Evolutionary conservation across 495 filamentous ascomycete species (phyloP).

Genomic region (Daldinia vernicosa): DNA sequence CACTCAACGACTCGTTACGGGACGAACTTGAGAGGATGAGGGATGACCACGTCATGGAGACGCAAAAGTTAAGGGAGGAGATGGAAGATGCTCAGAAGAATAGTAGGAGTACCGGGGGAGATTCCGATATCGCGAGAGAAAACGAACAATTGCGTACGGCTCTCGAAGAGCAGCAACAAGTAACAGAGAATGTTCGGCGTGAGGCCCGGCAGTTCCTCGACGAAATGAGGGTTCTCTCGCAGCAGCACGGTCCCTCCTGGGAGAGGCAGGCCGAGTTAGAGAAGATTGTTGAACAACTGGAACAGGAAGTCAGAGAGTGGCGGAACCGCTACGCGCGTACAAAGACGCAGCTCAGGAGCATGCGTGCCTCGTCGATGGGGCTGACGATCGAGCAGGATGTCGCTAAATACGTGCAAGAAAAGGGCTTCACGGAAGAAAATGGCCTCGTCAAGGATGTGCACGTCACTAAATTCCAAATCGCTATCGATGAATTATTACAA

Average conservation of each 20-base stretch:
- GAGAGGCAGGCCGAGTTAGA: constrained; percentile 83
- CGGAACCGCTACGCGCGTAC: constrained; percentile 85
- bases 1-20: constrained; percentile 77
- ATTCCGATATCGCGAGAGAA: constrained; percentile 72
- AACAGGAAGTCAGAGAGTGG: constrained; percentile 87
- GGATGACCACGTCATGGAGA: constrained; percentile 69
- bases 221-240: constrained; percentile 88
- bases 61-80: constrained; percentile 70
- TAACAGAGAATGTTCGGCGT: constrained; percentile 88
- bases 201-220: constrained; percentile 85
- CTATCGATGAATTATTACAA: constrained; percentile 91
- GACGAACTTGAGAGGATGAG: constrained; percentile 78
- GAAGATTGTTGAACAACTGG: constrained; percentile 74
- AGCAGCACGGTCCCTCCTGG: constrained; percentile 77
- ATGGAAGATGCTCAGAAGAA: constrained; percentile 63
- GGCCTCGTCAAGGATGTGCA: constrained; percentile 90
- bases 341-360: constrained; percentile 83
- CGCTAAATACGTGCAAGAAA: constrained; percentile 69
- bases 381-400: constrained; percentile 73
- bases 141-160: constrained; percentile 76
- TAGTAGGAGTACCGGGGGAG: constrained; percentile 45
- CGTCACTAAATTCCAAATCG: constrained; percentile 93
- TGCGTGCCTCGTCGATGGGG: constrained; percentile 82
- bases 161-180: constrained; percentile 75
- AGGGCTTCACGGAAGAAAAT: constrained; percentile 72